Evolutionary conservation across 257 asterid genomes (phyloP), one percentile per base, ranked within the genome.

Genomic region (Scutellaria minor): DNA sequence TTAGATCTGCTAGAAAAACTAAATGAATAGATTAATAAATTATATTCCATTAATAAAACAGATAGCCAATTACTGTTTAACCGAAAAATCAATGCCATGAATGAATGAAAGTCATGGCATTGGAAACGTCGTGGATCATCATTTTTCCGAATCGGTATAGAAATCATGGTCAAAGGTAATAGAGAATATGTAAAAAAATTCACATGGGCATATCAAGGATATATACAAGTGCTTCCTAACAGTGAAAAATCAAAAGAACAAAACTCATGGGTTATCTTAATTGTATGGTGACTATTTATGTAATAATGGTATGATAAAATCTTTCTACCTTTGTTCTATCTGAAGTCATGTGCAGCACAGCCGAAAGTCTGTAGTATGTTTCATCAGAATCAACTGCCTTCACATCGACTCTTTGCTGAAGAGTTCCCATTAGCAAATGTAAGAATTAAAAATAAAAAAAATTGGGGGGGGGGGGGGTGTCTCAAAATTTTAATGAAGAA

Each of bases 301-400:
- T 95, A 91, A 84, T 86, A 68, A 54, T 50, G 15, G 44, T 53
- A 64, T 60, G 53, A 55, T 42, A 40, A 18, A 74, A n/a, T 64
- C 40, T 39, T 40, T 75, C 48, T 85, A 95, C 99, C 98, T 95
- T 95, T 58, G 99, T 95, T 87, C 99, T 87, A 85, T 95, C 98
- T 74, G 99, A 95, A 75, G 97, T 95, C 99, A 95, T 95, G 84
- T 84, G 86, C 76, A 95, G 81, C 78, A 85, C 82, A 82, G 96
- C 96, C 57, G 99, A 92, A 76, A 95, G 98, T 88, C 88, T 92
- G 87, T 87, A 85, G 85, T 95, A 95, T 79, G 81, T 85, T 70
- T 95, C 97, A 66, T 92, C 83, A 42, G 87, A 84, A 71, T 83
- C 85, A 76, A 80, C 84, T 63, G 98, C 99, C 83, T 61, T 86